Evolutionary conservation across 306 rosid species (phyloP), one percentile per base, ranked within the genome.

Genomic region (Gillenia trifoliata): DNA sequence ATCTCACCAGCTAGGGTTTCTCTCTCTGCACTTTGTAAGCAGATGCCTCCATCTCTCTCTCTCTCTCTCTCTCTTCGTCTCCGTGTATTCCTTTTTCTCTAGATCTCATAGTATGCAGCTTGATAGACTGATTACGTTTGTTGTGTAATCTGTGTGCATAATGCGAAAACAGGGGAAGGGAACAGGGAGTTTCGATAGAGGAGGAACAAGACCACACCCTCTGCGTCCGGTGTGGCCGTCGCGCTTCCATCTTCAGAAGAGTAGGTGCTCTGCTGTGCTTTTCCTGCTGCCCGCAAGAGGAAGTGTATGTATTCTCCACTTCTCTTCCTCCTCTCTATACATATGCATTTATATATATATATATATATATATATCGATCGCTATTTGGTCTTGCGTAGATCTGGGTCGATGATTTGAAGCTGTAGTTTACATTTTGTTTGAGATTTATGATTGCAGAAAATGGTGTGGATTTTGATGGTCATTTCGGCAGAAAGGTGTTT

Each of bases 161-260:
- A 72, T 20, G 17, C 56, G 17, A 20, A 13, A n/a, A 41, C 84
- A 93, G 98, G 97, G 97, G 2, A 93, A 93, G 88, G 98, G 98
- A 36, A 93, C 98, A 1, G 98, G 98, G 23, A 91, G 97, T 72
- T 93, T 93, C 52, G 98, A 97, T 75, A 93, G 90, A 81, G 98
- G 72, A 91, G 98, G 87, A 93, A 93, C 92, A 93, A 93, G 92
- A 91, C 49, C 98, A 93, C 89, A 89, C 96, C 1, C 96, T 93
- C 29, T 93, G 98, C 31, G 89, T 93, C 54, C 86, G 98, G 86
- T 93, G 98, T 71, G 98, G 98, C 64, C 98, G 98, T 74, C 98
- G 97, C 78, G 98, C 76, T 93, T 93, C 77, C 98, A 93, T 69
- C 93, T 93, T 47, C 98, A 93, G 88, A 93, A 93, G 89, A 93